Base-by-base conservation (phyloP, 75 land plant genomes). In the Azolla pinnata region DNA sequence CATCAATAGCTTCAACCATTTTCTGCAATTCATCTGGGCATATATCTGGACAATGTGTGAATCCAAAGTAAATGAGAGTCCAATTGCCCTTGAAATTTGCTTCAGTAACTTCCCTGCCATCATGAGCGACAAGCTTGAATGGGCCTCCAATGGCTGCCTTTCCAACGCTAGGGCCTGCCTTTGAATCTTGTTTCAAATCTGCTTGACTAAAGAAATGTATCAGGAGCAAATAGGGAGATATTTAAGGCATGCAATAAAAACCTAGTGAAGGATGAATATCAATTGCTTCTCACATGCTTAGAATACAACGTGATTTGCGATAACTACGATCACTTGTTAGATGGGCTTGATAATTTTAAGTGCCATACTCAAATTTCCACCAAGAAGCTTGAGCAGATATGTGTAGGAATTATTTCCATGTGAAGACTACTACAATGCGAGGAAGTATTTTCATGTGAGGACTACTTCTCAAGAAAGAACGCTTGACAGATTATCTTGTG, bases 141-240 rank as follows among this genome's bases (percentile, higher is more conserved):
- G 96, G 96, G 1, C 98, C 98, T 32, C 98, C 98, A 73, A 92
- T 92, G 17, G 96, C 86, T 54, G 98, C 96, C 66, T 80, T 79
- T 29, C 98, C 98, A 3, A 77, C 90, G 45, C 86, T 79, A 26
- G 96, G 87, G 32, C 98, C 98, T 29, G 54, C 29, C 24, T 27
- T 52, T 38, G 83, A 57, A 21, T 73, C 47, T 23, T 31, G 60
- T 51, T 74, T 74, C 31, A 88, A 44, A 25, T 64, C 95, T 88
- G 81, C 50, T 70, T 31, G 8, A 65, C 33, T 12, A 52, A 52
- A 14, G 9, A 2, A 52, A 18, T 18, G 17, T 7, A 38, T 38
- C 42, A 38, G 14, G 42, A 7, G 14, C 7, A 38, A 7, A 38
- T 38, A 7, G 10, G 14, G 14, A 38, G 10, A 38, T 38, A 7